phyloP scores from a whole-genome alignment of 306 rosid species.

The Hylodesmum podocarpum region DNA sequence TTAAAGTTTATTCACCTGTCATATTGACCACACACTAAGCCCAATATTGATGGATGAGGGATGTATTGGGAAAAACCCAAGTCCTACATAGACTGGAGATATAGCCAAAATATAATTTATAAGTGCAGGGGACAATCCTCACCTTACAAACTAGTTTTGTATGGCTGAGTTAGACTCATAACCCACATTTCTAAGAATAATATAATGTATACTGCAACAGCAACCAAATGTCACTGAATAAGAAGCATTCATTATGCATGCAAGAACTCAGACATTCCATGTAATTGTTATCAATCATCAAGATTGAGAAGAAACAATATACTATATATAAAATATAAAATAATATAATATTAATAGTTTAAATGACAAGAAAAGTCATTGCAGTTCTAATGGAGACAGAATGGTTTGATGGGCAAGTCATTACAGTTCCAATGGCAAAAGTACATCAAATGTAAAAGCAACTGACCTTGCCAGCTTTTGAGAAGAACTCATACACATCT shows the following conservation, averaged over 20 bases:
- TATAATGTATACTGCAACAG: conserved; percentile 50
- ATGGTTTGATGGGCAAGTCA: background rate
- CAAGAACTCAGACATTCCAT: conserved; percentile 26
- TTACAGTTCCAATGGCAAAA: background rate
- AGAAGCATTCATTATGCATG: conserved; percentile 33
- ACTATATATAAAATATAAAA: background rate
- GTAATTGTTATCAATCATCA: conserved; percentile 15
- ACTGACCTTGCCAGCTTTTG: conserved; percentile 98
- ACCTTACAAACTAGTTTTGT: no score
- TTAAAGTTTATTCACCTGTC: no score
- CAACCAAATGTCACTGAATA: conserved; percentile 50
- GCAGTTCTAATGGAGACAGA: background rate
- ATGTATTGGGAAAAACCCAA: no score
- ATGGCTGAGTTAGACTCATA: no score
- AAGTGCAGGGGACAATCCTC: no score
- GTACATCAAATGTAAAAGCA: background rate
- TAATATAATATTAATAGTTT: background rate
- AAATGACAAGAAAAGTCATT: background rate
- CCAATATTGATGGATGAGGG: no score
- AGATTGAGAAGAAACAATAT: conserved; percentile 1
- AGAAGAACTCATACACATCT: conserved; percentile 89
- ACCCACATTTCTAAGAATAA: no score
- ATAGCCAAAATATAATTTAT: no score
- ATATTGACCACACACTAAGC: no score
- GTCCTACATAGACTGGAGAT: no score